These are phyloP conservation scores for Liriodendron chinense DNA, from an alignment of 164 flowering plant genomes.

Conservation along the genomic window DNA sequence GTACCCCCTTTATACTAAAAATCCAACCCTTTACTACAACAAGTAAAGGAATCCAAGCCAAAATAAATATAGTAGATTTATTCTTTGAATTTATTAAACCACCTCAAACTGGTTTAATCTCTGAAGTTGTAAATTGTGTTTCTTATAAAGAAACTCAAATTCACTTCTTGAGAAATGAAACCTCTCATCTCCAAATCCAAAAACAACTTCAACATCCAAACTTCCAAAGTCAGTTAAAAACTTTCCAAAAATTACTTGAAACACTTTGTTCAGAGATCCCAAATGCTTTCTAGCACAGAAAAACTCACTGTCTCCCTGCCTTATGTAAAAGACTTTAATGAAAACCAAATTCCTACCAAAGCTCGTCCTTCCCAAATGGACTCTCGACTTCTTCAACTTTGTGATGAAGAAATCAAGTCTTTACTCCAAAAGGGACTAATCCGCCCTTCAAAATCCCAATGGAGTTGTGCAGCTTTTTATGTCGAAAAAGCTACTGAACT, in stretches of 20 bases:
- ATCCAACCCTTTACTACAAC: too few species aligned
- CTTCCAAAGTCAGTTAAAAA: not conserved
- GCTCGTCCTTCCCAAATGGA: not conserved
- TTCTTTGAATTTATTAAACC: not conserved
- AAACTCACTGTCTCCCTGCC: not conserved
- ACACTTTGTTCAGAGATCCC: not conserved
- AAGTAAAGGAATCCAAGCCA: too few species aligned
- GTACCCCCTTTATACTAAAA: too few species aligned
- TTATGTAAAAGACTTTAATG: not conserved
- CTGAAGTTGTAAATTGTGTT: not conserved
- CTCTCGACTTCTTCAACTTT: not conserved
- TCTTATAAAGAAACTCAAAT: not conserved
- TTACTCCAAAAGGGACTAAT: not conserved
- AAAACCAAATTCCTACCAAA: not conserved
- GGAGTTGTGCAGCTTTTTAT: not conserved
- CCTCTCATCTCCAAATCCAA: not conserved
- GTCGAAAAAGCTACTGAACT: not conserved
- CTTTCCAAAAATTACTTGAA: not conserved
- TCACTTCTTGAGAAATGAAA: not conserved
- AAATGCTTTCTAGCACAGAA: not conserved
- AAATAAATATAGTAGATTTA: too few species aligned
- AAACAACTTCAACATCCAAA: not conserved
- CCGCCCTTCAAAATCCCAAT: not conserved
- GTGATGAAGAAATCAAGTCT: not conserved
- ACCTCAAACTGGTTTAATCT: not conserved